phyloP scores from a whole-genome alignment of 2,329 filamentous ascomycete genomes.

The Pseudogymnoascus sp. region DNA sequence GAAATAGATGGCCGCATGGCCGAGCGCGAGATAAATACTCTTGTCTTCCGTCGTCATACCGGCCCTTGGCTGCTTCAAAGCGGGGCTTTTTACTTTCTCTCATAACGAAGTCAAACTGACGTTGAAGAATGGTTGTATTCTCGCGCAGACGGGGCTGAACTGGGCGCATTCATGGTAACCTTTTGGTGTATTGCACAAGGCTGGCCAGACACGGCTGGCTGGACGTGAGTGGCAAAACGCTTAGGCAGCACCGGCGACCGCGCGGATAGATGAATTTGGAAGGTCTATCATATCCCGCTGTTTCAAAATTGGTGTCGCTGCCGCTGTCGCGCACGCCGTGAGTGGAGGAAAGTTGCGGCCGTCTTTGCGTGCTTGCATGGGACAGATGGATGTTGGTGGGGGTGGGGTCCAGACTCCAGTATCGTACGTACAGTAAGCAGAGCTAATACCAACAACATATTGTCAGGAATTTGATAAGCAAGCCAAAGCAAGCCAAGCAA shows the following conservation, averaged over 20 bases:
- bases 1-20: background rate
- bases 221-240: background rate
- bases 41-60: background rate
- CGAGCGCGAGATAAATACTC: background rate
- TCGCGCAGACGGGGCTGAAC: background rate
- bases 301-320: background rate
- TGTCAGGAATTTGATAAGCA: conserved; percentile 1
- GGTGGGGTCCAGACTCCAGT: background rate
- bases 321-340: background rate
- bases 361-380: background rate
- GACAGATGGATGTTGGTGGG: background rate
- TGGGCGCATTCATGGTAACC: background rate
- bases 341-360: conserved; percentile 6
- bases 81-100: background rate
- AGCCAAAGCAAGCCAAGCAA: background rate
- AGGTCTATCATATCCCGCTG: background rate
- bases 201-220: background rate
- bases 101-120: background rate
- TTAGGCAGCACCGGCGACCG: background rate
- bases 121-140: background rate
- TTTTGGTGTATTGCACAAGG: background rate
- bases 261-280: background rate
- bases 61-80: background rate
- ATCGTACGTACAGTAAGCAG: background rate
- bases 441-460: background rate